Evolutionary conservation across 2,329 filamentous ascomycete genomes (phyloP).

Genomic region (Colletotrichum viniferum): DNA sequence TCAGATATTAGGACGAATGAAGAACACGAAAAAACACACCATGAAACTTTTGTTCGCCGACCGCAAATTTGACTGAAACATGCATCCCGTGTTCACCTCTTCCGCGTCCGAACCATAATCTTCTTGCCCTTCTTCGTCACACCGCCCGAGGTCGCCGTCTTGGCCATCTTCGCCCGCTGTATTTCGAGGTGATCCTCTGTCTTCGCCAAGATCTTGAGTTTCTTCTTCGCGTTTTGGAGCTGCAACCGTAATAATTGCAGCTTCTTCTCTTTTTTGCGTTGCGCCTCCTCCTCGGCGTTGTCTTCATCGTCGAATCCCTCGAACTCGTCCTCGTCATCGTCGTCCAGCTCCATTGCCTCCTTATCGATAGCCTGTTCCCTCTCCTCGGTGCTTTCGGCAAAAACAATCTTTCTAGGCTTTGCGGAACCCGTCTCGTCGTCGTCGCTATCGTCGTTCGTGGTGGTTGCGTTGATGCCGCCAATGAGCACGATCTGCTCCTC

Average conservation of each 20-base stretch:
- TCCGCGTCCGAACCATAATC: conserved; percentile 66
- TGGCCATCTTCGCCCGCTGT: conserved; percentile 68
- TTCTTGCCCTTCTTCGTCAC: conserved; percentile 65
- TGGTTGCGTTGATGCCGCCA: conserved; percentile 31
- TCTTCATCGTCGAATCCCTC: conserved; percentile 24
- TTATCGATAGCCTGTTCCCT: conserved; percentile 33
- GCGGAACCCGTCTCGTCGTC: conserved; percentile 33
- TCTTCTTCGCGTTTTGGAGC: conserved; percentile 55
- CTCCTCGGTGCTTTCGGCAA: conserved; percentile 47
- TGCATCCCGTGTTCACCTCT: conserved; percentile 46
- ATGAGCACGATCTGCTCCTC: conserved; percentile 59
- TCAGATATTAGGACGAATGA: conserved; percentile 18
- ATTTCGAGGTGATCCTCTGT: conserved; percentile 63
- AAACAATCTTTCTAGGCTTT: conserved; percentile 55
- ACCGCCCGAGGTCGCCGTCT: conserved; percentile 65
- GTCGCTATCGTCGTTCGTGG: conserved; percentile 39
- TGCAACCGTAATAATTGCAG: conserved; percentile 51
- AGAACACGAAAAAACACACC: conserved; percentile 5
- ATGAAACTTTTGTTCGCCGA: conserved; percentile 7
- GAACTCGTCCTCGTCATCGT: conserved; percentile 29
- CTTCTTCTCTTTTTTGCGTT: conserved; percentile 44
- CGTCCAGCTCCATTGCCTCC: conserved; percentile 28
- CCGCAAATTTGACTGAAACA: neutral
- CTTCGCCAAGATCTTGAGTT: conserved; percentile 57
- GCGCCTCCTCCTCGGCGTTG: conserved; percentile 32